These are phyloP conservation scores for Aspergillus saccharolyticus DNA, from an alignment of 495 filamentous ascomycete genomes.

Conservation along the genomic window DNA sequence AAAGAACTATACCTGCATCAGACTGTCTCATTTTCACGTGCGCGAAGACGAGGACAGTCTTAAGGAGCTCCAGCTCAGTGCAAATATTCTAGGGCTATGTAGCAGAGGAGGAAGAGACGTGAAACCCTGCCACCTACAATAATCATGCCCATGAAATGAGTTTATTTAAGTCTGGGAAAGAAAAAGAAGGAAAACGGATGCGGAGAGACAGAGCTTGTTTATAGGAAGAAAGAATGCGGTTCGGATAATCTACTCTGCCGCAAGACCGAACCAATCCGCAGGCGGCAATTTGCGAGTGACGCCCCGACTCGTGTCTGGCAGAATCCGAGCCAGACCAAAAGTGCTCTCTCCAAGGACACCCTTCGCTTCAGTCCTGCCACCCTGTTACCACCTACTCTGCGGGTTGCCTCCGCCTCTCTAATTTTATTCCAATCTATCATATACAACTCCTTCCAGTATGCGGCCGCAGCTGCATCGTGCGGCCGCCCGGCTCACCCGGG, in stretches of 20 bases:
- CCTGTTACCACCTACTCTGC: conserved; percentile 9
- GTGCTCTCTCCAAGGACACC: conserved; percentile 31
- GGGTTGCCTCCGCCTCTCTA: conserved; percentile 4
- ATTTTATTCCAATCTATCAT: conserved; percentile 30
- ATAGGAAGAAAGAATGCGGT: conserved; percentile 15
- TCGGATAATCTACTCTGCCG: conserved; percentile 30
- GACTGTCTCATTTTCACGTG: conserved; percentile 7
- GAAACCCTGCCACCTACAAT: conserved; percentile 73
- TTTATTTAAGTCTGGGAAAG: conserved; percentile 37
- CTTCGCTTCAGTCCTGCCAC: conserved; percentile 13
- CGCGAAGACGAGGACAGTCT: conserved; percentile 23
- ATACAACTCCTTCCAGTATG: conserved; percentile 58
- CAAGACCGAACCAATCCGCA: conserved; percentile 35
- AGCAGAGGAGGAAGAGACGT: conserved; percentile 55
- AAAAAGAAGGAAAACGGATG: conserved; percentile 39
- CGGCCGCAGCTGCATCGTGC: conserved; percentile 82
- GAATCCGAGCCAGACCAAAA: conserved; percentile 30
- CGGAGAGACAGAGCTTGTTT: conserved; percentile 23
- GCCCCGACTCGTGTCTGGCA: conserved; percentile 24
- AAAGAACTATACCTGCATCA: conserved; percentile 24
- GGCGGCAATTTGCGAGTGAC: conserved; percentile 32
- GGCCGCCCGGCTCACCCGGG: conserved; percentile 71
- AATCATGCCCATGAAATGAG: conserved; percentile 63
- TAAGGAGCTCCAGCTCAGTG: conserved; percentile 66
- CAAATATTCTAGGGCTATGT: conserved; percentile 57